Evolutionary conservation across 371 early-diverging fungal species (phyloP), one percentile per base, ranked within the genome.

Genomic region (Circinella minor): DNA sequence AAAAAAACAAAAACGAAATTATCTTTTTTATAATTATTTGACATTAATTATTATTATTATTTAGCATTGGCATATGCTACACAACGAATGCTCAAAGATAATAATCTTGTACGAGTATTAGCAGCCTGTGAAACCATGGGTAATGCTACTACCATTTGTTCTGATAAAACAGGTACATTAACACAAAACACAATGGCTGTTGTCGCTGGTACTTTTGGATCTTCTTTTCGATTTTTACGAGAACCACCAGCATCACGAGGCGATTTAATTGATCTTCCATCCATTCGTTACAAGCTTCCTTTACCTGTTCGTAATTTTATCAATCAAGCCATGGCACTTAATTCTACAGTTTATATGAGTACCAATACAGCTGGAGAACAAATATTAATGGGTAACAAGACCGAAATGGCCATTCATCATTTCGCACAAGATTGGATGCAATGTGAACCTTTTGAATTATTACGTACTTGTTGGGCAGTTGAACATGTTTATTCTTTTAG

Each of bases 101-200:
- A 95, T 73, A 96, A 95, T 74, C 79, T 97, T 37, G 97, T 97
- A 9, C 88, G 96, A 27, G 88, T 93, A 18, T 78, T 97, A 34
- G 86, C 91, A 46, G 93, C 98, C 8, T 97, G 98, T 74, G 98
- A 97, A 80, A 95, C 94, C 43, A 96, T 96, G 96, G 95, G 96
- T 7, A 92, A 91, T 73, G 96, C 96, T 1, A 96, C 96, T 8
- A 93, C 93, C 8, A 86, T 97, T 47, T 96, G 96, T 76, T 92
- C 93, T 13, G 96, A 97, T 77, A 95, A 96, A 76, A 95, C 96
- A 8, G 96, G 96, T 18, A 96, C 96, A 4, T 78, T 96, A 27
- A 96, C 96, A 0, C 92, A 93, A 68, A 96, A 97, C 82, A 85
- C 86, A 36, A 96, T 97, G 96, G 90, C 93, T 0, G 92, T 95